A percentile compares a stretch with the other conserved stretches of the same genome.
phyloP scores from a whole-genome alignment of 2,329 filamentous ascomycete species.

The Pyrenophora tritici-repentis region DNA sequence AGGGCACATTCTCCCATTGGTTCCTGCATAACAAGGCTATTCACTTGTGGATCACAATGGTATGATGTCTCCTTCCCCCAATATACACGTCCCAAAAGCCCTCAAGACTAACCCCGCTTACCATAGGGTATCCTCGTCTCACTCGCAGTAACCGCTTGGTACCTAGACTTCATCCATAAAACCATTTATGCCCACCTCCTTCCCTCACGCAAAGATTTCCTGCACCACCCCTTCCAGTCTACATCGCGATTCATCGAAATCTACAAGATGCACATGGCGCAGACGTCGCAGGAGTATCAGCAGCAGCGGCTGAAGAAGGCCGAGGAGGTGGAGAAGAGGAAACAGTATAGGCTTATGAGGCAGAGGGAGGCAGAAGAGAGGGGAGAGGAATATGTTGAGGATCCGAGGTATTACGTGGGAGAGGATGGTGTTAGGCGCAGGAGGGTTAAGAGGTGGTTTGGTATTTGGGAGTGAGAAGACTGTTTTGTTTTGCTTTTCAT shows the following conservation, averaged over 20 bases:
- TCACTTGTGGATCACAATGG: slow-evolving; percentile 83
- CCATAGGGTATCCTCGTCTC: slow-evolving; percentile 67
- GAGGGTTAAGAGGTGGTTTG: slow-evolving; percentile 79
- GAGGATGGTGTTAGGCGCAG: slow-evolving; percentile 54
- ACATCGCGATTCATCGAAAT: slow-evolving; percentile 70
- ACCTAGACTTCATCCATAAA: slow-evolving; percentile 76
- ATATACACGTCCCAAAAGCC: background rate
- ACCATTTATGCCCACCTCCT: slow-evolving; percentile 82
- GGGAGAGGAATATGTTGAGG: slow-evolving; percentile 45
- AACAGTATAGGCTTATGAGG: slow-evolving; percentile 72
- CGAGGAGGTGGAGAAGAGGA: slow-evolving; percentile 87
- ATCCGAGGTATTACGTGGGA: slow-evolving; percentile 45
- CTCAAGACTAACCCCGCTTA: slow-evolving; percentile 4
- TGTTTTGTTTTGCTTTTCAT: background rate
- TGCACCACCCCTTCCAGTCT: slow-evolving; percentile 71
- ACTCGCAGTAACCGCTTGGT: slow-evolving; percentile 74
- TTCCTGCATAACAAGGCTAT: slow-evolving; percentile 78
- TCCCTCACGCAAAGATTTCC: slow-evolving; percentile 70
- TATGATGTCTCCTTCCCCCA: slow-evolving; percentile 47
- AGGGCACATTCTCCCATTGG: slow-evolving; percentile 81
- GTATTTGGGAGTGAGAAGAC: slow-evolving; percentile 65
- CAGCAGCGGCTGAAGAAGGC: slow-evolving; percentile 74
- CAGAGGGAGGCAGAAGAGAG: slow-evolving; percentile 41
- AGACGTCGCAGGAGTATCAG: slow-evolving; percentile 68
- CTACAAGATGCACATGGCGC: slow-evolving; percentile 74